Percentiles rank a stretch among this genome's conserved stretches.
These are phyloP conservation scores for Ascochyta lentis DNA, from an alignment of 2,329 filamentous ascomycete genomes.

Conservation along the genomic window DNA sequence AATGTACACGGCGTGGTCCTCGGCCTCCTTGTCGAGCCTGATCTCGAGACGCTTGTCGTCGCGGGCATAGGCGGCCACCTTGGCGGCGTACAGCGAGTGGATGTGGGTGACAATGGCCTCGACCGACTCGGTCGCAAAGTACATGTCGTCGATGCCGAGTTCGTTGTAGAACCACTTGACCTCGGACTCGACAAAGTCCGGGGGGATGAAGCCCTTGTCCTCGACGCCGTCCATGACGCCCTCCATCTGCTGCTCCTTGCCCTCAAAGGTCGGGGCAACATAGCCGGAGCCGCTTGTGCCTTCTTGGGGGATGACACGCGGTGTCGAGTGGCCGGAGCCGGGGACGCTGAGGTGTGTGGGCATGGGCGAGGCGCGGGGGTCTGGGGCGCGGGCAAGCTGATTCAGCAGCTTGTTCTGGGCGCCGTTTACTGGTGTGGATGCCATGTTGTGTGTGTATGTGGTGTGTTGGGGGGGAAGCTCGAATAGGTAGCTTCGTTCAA, in stretches of 20 bases:
- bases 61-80: conserved; percentile 90
- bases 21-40: conserved; percentile 90
- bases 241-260: conserved; percentile 90
- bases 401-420: conserved; percentile 64
- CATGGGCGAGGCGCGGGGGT: conserved; percentile 81
- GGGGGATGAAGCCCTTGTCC: conserved; percentile 84
- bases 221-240: conserved; percentile 79
- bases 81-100: conserved; percentile 94
- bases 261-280: conserved; percentile 90
- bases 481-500: conserved; percentile 9
- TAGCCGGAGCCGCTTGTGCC: conserved; percentile 83
- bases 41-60: conserved; percentile 96
- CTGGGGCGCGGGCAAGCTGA: conserved; percentile 58
- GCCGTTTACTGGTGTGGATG: conserved; percentile 43
- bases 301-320: conserved; percentile 79
- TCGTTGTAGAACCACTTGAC: conserved; percentile 97
- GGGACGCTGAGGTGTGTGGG: conserved; percentile 84
- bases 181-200: conserved; percentile 81
- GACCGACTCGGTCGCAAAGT: conserved; percentile 89
- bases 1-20: conserved; percentile 96
- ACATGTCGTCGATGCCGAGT: conserved; percentile 97
- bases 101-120: conserved; percentile 92
- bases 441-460: conserved; percentile 32
- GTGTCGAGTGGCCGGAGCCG: conserved; percentile 61
- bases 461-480: conserved; percentile 2